Evolutionary conservation across 2,329 filamentous ascomycete species (phyloP).

Genomic region (Sphaerulina musiva): DNA sequence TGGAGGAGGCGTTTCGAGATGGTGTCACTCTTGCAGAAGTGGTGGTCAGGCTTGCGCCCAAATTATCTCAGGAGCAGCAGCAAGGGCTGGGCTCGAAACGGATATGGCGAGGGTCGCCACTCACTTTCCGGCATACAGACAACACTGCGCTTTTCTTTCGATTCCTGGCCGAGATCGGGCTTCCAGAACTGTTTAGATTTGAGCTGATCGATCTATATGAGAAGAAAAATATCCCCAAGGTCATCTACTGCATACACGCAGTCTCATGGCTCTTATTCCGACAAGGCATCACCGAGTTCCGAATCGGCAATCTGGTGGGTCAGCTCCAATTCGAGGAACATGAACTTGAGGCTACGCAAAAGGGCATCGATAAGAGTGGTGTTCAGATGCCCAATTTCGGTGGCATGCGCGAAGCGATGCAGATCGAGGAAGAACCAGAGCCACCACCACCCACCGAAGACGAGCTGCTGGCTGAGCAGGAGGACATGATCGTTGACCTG

Average conservation of each 20-base stretch:
- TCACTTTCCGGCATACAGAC: conserved; percentile 94
- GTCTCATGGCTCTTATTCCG: conserved; percentile 95
- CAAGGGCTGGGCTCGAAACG: conserved; percentile 40
- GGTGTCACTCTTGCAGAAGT: conserved; percentile 92
- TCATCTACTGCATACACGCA: conserved; percentile 97
- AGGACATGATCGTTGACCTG: conserved; percentile 65
- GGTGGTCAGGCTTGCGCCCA: conserved; percentile 79
- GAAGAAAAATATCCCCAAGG: conserved; percentile 98
- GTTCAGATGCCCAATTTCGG: conserved; percentile 96
- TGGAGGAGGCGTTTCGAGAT: conserved; percentile 87
- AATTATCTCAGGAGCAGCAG: conserved; percentile 50
- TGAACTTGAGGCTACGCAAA: conserved; percentile 93
- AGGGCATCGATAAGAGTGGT: conserved; percentile 90
- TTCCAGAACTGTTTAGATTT: conserved; percentile 93
- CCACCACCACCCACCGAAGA: conserved; percentile 79
- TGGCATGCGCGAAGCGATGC: conserved; percentile 94
- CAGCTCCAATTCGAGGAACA: conserved; percentile 97
- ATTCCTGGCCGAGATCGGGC: conserved; percentile 81
- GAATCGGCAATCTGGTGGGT: conserved; percentile 92
- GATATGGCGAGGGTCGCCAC: conserved; percentile 76
- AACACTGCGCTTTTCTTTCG: conserved; percentile 96
- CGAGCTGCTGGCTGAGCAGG: conserved; percentile 72
- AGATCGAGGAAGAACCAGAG: conserved; percentile 71
- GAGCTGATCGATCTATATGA: conserved; percentile 97
- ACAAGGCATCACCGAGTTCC: conserved; percentile 89